Evolutionary conservation across 805 yeast genomes (phyloP), one percentile per base, ranked within the genome.

Genomic region (Phaffomyces opuntiae): DNA sequence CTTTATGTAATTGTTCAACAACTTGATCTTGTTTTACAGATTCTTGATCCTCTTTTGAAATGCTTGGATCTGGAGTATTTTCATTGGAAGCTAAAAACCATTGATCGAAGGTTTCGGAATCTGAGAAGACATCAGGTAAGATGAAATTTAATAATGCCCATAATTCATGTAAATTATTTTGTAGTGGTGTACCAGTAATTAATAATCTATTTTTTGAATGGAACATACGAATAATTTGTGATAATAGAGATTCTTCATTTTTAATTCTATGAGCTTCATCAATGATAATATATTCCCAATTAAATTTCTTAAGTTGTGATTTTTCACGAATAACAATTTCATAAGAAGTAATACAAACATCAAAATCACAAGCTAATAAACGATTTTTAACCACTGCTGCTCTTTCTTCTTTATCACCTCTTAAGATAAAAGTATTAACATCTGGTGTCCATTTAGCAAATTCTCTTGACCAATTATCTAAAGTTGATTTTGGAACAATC

Each of bases 231-330:
- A 84, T 78, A 43, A 84, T 85, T 57, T 84, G 91, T 0, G 89
- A 81, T 39, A 84, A 64, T 61, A 81, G 64, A 7, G 62, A 58
- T 39, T 58, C 62, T 36, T 85, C 93, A 60, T 85, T 85, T 56
- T 85, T 85, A 53, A 85, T 80, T 66, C 93, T 71, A 61, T 85
- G 95, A 4, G 91, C 93, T 64, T 85, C 95, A 63, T 85, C 95
- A 50, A 85, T 81, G 19, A 84, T 71, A 42, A 85, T 80, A 59
- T 85, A 85, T 57, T 81, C 79, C 91, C 93, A 85, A 24, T 72
- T 74, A 53, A 85, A 76, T 58, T 83, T 85, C 47, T 64, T 73
- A 56, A 85, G 74, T 2, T 79, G 65, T 0, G 88, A 65, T 58
- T 85, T 85, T 60, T 85, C 93, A 54, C 79, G 74, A 44, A 85